Base-by-base conservation (phyloP, 2,329 filamentous ascomycete genomes). In the Gliomastix tumulicola region DNA sequence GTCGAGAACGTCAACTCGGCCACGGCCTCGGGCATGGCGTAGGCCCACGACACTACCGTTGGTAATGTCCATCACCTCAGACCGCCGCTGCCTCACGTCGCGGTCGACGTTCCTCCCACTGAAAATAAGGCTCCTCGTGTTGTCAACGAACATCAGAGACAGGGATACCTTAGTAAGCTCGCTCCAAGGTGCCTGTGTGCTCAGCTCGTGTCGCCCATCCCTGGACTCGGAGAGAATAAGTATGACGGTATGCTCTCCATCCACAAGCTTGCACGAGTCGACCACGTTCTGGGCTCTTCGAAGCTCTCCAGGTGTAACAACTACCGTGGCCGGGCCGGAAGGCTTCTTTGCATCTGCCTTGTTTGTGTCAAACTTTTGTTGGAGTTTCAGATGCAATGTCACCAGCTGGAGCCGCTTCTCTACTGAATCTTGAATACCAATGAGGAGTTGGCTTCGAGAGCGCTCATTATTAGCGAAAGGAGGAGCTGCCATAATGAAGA, bases 111-210 rank as follows among this genome's bases (percentile, higher is more conserved):
- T 62, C 30, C 71, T 69, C 15, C 70, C 68, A 33, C 65, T 59
- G 42, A 74, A 76, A 36, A 76, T 75, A 25, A 84, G 61, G 39
- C 69, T 74, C 47, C 75, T 70, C 19, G 72, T 65, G 44, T 83
- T 77, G 39, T 79, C 71, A 17, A 78, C 55, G 41, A 70, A 69
- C 16, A 88, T 62, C 20, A 69, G 47, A 3, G 83, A 80, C 3
- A 88, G 59, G 1, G 71, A 64, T n/a, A 88, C 61, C 30, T 77
- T 78, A n/a, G 79, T 76, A 11, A 84, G 67, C 36, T 74, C 72
- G 39, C 81, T 80, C 84, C 84, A 89, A 1, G 83, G 84, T 6
- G 82, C 82, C 55, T 88, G 84, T 9, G 86, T 63, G 45, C 80
- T 85, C 13, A 90, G 59, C 49, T 84, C 77, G 32, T 76, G 73